A percentile compares a stretch with the other conserved stretches of the same genome.
Conservation (phyloP, 2,329 filamentous ascomycete species). For the Helicocarpus griseus region DNA sequence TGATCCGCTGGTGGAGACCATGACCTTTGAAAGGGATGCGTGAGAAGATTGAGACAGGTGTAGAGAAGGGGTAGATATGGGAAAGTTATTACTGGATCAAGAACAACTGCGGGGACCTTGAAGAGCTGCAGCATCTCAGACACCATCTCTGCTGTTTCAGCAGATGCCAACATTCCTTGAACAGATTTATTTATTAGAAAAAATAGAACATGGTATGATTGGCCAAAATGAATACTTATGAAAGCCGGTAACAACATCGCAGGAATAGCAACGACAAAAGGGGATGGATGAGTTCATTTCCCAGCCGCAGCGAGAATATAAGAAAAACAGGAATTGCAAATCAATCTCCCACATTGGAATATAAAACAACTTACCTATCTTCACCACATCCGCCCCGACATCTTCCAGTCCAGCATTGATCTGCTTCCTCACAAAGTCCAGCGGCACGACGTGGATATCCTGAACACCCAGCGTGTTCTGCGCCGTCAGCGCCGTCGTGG, state of each 20-base stretch:
- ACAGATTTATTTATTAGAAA: not conserved
- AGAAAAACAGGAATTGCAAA: not conserved
- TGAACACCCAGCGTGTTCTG: conserved; percentile 84
- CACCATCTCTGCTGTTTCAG: conserved; percentile 59
- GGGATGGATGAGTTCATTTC: not conserved
- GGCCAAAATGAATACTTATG: not conserved
- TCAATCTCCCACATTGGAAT: not conserved
- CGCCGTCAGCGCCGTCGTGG: conserved; percentile 88
- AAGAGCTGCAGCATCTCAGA: conserved; percentile 53
- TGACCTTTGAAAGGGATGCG: conserved; percentile 52
- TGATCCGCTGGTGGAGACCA: conserved; percentile 54
- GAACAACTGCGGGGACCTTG: conserved; percentile 49
- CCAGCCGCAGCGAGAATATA: not conserved
- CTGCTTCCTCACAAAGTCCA: conserved; percentile 71
- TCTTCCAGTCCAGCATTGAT: conserved; percentile 78
- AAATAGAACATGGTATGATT: not conserved
- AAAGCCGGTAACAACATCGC: not conserved
- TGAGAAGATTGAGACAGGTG: conserved; percentile 8
- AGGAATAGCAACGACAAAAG: not conserved
- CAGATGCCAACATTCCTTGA: conserved; percentile 71
- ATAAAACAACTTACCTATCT: conserved; percentile 57
- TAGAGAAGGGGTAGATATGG: not conserved
- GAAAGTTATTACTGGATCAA: conserved; percentile 58
- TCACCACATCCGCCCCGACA: conserved; percentile 80
- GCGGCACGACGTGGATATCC: conserved; percentile 69